Evolutionary conservation across 1,284 basidiomycete genomes (phyloP).

Genomic region (Puccinia sorghi): DNA sequence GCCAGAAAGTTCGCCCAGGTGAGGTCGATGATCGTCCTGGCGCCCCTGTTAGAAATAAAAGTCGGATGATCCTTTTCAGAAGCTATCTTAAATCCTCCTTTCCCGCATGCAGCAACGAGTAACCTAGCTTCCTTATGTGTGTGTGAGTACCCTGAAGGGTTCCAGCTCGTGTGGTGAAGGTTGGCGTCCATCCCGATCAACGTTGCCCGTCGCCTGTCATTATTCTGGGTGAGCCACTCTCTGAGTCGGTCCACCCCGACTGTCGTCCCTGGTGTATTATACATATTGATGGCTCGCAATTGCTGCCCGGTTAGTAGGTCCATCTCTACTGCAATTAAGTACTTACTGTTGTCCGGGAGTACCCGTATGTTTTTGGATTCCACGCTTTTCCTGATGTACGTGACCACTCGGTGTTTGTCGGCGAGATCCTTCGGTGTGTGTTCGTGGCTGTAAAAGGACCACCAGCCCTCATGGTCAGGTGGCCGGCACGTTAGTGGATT

Average conservation of each 20-base stretch:
- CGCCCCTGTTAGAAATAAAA: not conserved
- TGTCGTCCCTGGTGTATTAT: not conserved
- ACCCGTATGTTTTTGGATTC: not conserved
- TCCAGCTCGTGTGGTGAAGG: conserved; percentile 30
- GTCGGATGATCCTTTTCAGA: not conserved
- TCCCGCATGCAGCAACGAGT: not conserved
- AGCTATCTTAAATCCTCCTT: not conserved
- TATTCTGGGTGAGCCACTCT: not conserved
- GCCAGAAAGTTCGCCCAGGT: conserved; percentile 12
- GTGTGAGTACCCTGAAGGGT: not conserved
- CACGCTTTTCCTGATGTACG: not conserved
- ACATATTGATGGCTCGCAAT: not conserved
- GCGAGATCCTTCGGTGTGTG: not conserved
- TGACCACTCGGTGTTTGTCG: not conserved
- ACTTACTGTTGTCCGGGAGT: not conserved
- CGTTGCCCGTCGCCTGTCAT: not conserved
- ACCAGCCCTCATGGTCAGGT: conserved; percentile 21
- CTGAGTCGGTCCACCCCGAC: not conserved
- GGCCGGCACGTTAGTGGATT: not conserved
- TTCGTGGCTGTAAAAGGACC: not conserved
- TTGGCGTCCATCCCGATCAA: conserved; percentile 22
- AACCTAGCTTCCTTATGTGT: not conserved
- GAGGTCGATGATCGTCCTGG: conserved; percentile 12
- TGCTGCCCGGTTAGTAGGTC: not conserved
- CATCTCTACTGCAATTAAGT: not conserved